Evolutionary conservation across 2,329 filamentous ascomycete genomes (phyloP).

Genomic region (Diplocarpon rosae): DNA sequence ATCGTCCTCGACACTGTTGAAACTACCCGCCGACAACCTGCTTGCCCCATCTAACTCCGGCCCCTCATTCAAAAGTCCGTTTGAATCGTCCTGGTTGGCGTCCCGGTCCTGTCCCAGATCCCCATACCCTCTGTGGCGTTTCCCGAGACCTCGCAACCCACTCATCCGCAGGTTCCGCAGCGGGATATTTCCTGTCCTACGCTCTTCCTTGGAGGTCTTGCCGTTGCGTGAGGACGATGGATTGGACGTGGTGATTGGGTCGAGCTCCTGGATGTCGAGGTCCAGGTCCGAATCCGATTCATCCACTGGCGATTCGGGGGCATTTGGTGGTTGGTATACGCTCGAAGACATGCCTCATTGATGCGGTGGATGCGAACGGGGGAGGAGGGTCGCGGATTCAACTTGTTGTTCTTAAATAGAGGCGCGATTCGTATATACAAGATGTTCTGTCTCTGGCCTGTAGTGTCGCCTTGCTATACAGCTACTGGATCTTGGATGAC

Average conservation of each 20-base stretch:
- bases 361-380: conserved; percentile 18
- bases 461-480: too few species aligned
- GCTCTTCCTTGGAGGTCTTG: conserved; percentile 20
- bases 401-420: not conserved
- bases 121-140: conserved; percentile 42
- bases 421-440: not conserved
- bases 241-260: conserved; percentile 38
- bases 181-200: conserved; percentile 43
- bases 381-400: not conserved
- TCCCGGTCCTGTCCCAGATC: conserved; percentile 46
- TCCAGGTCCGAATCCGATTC: conserved; percentile 70
- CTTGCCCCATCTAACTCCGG: conserved; percentile 37
- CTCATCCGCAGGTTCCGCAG: conserved; percentile 60
- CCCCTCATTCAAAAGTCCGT: conserved; percentile 54
- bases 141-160: conserved; percentile 44
- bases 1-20: conserved; percentile 52
- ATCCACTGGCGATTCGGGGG: conserved; percentile 50
- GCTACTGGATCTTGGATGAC: too few species aligned
- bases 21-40: conserved; percentile 49
- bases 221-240: conserved; percentile 22
- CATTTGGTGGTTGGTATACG: conserved; percentile 26
- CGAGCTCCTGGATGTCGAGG: conserved; percentile 69
- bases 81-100: conserved; percentile 53
- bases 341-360: conserved; percentile 30
- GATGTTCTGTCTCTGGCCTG: not conserved